These are phyloP conservation scores for Globisporangium abappressorium DNA, from an alignment of 352 stramenopile genomes.

Conservation along the genomic window DNA sequence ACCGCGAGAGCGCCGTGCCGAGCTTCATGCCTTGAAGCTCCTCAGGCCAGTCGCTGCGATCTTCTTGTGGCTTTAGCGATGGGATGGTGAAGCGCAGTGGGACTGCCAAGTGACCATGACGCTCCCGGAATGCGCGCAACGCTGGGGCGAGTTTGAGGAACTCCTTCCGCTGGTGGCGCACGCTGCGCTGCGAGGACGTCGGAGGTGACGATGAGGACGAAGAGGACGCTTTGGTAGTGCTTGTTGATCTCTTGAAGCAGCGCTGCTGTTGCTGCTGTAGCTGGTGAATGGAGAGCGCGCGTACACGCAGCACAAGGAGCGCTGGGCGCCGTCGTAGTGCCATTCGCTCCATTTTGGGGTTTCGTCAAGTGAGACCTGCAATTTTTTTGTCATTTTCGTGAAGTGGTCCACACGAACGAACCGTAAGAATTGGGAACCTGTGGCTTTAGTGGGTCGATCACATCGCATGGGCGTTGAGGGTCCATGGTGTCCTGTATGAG, in stretches of 20 bases:
- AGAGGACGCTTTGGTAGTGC: not conserved
- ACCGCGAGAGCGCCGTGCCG: constrained; percentile 38
- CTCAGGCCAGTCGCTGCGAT: constrained; percentile 15
- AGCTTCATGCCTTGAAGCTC: constrained; percentile 38
- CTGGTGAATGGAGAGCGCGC: not conserved
- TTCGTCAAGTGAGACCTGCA: not conserved
- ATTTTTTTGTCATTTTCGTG: not conserved
- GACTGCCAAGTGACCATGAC: constrained; percentile 31
- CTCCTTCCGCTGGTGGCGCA: constrained; percentile 22
- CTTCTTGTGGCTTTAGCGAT: not conserved
- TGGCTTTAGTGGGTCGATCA: not conserved
- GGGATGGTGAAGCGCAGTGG: constrained; percentile 37
- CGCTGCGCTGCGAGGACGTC: constrained; percentile 7
- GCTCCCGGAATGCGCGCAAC: constrained; percentile 33
- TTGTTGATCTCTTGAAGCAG: not conserved
- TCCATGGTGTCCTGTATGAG: too few relatives aligned
- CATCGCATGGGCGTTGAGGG: too few relatives aligned
- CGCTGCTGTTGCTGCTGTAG: not conserved
- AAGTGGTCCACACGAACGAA: not conserved
- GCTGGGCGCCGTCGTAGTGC: not conserved
- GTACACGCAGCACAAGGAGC: not conserved
- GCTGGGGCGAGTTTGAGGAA: constrained; percentile 28
- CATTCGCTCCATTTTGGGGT: constrained; percentile 1
- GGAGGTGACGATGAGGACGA: not conserved
- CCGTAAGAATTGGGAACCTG: not conserved